Evolutionary conservation across 441 rosid species (phyloP).

Genomic region (Syzygium malaccense): DNA sequence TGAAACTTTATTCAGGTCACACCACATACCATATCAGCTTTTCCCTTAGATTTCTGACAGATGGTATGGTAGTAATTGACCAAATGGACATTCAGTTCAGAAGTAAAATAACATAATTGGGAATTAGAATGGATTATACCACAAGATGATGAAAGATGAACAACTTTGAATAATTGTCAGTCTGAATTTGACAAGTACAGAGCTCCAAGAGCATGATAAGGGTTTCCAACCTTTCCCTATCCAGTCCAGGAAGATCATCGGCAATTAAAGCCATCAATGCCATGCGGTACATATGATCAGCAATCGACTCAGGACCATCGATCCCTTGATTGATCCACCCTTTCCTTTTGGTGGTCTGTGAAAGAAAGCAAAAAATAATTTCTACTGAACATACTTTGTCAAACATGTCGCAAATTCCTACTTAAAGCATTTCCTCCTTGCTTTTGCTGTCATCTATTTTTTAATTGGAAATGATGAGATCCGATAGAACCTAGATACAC

Average conservation of each 20-base stretch:
- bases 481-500: neutral
- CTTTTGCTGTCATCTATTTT: neutral
- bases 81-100: neutral
- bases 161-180: neutral
- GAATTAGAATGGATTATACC: neutral
- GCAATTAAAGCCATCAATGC: conserved; percentile 61
- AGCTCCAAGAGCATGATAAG: neutral
- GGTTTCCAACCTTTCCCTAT: conserved; percentile 50
- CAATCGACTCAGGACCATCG: conserved; percentile 58
- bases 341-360: conserved; percentile 62
- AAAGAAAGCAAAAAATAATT: neutral
- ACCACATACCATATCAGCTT: neutral
- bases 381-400: neutral
- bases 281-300: conserved; percentile 79
- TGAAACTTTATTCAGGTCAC: neutral
- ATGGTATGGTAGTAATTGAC: neutral
- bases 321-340: conserved; percentile 76
- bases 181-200: neutral
- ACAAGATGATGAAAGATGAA: neutral
- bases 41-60: neutral
- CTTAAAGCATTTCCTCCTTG: neutral
- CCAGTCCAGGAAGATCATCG: conserved; percentile 43
- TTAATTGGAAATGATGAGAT: neutral
- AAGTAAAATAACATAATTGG: neutral
- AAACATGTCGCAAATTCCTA: neutral